phyloP scores from a whole-genome alignment of 2,329 filamentous ascomycete species.

The Monilinia polystroma region DNA sequence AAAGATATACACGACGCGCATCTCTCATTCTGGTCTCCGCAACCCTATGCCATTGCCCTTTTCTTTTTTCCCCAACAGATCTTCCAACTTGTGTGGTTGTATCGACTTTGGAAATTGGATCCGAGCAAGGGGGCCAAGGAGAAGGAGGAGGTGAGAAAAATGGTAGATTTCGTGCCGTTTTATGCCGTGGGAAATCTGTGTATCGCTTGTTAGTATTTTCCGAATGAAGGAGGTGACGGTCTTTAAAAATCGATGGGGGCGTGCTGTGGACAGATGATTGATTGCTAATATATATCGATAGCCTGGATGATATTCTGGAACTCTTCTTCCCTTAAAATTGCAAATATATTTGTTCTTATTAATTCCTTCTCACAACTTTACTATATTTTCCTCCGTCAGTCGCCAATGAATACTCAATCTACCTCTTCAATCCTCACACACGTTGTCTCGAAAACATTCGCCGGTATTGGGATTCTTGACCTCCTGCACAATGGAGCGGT shows the following conservation, averaged over 20 bases:
- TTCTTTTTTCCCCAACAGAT: conserved; percentile 63
- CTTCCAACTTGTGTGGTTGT: conserved; percentile 58
- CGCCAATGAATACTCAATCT: conserved; percentile 50
- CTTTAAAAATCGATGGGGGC: not conserved
- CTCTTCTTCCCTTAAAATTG: conserved; percentile 46
- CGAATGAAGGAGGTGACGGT: not conserved
- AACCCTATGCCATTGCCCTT: conserved; percentile 57
- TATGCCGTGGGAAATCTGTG: conserved; percentile 58
- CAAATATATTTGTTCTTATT: conserved; percentile 56
- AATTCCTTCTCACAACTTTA: conserved; percentile 56
- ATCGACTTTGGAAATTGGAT: conserved; percentile 52
- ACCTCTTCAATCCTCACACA: conserved; percentile 56
- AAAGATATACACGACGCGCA: conserved; percentile 58
- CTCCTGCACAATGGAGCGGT: conserved; percentile 58
- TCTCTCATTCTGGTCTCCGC: conserved; percentile 57
- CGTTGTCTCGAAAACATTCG: conserved; percentile 58
- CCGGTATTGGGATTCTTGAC: conserved; percentile 59
- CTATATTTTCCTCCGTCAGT: conserved; percentile 51
- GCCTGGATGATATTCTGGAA: conserved; percentile 66
- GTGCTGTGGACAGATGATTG: not conserved
- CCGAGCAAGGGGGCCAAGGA: conserved; percentile 42
- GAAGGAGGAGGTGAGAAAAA: conserved; percentile 47
- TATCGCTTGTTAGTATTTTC: conserved; percentile 50
- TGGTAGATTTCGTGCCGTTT: conserved; percentile 55
- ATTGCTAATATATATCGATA: conserved; percentile 27